These are phyloP conservation scores for Penicillium crystallinum DNA, from an alignment of 495 filamentous ascomycete species.

Conservation along the genomic window DNA sequence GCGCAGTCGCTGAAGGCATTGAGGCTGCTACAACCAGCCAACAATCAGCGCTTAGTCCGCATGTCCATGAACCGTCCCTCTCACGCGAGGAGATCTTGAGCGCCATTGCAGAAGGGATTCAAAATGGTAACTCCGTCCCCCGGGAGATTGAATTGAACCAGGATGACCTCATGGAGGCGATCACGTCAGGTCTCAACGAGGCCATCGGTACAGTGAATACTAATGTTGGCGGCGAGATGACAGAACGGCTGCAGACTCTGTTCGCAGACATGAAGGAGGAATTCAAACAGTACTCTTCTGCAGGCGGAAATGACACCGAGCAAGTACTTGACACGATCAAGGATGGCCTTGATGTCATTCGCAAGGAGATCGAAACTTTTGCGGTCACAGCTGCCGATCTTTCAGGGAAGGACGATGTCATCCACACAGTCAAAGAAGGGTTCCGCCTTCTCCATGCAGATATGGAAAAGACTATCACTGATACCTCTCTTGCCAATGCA, in stretches of 20 bases:
- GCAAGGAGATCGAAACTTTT: slow-evolving; percentile 76
- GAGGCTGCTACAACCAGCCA: slow-evolving; percentile 10
- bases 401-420: slow-evolving; percentile 69
- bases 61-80: slow-evolving; percentile 24
- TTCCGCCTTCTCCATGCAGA: slow-evolving; percentile 71
- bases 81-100: slow-evolving; percentile 51
- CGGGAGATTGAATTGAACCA: slow-evolving; percentile 57
- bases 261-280: slow-evolving; percentile 69
- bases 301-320: slow-evolving; percentile 70
- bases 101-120: slow-evolving; percentile 54
- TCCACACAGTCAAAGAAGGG: slow-evolving; percentile 64
- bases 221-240: slow-evolving; percentile 56
- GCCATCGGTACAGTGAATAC: slow-evolving; percentile 44
- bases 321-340: slow-evolving; percentile 80
- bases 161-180: slow-evolving; percentile 62
- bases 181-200: slow-evolving; percentile 54
- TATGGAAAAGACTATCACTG: slow-evolving; percentile 56
- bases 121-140: slow-evolving; percentile 41
- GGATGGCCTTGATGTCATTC: slow-evolving; percentile 75
- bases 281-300: slow-evolving; percentile 67
- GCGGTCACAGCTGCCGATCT: slow-evolving; percentile 63
- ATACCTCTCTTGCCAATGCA: slow-evolving; percentile 30
- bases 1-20: slow-evolving; percentile 15
- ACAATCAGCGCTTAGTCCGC: slow-evolving; percentile 18
- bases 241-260: slow-evolving; percentile 69